Base-by-base conservation (phyloP, 148 eudicot species). In the Chenopodium quinoa region DNA sequence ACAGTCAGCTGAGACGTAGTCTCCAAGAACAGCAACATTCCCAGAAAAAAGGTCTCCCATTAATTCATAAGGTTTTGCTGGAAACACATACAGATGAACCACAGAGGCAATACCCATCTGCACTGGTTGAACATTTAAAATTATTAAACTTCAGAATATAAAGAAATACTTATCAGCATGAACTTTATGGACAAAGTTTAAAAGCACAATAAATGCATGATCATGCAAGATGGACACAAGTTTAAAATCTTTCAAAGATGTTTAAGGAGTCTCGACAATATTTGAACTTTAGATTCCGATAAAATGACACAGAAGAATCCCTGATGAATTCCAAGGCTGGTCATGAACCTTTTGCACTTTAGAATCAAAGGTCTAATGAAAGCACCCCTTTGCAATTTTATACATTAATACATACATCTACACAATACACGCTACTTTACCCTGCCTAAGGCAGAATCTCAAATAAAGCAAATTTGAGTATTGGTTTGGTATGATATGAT, bases 31-130 rank as follows among this genome's bases (percentile, higher is more conserved):
- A 64, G 99, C 86, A 72, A 94, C 90, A 68, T 85, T 87, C 86
- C 98, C 99, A 52, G 82, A 71, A 86, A 83, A 90, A 47, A 79
- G 88, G 27, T 94, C 97, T 71, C 92, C 97, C 97, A 97, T 91
- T 81, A 88, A 85, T 83, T 90, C 98, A 80, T 97, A 97, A 20
- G 98, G 98, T 83, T 94, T 90, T 81, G 99, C 90, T 31, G 98
- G 98, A 85, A 91, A 97, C 75, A 97, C 99, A 83, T 89, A 97
- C 22, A 97, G 88, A 90, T 97, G 99, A 90, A 91, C 98, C 72
- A 88, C 84, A 46, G 98, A 89, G 82, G 99, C 99, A 82, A 94
- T 82, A 77, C 92, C 94, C 99, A 97, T 97, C 99, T 97, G 97
- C 86, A 82, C 95, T 89, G 95, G 88, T 89, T 86, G 63, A 84